These are phyloP conservation scores for Lagenaria siceraria DNA, from an alignment of 306 rosid species.

Conservation along the genomic window DNA sequence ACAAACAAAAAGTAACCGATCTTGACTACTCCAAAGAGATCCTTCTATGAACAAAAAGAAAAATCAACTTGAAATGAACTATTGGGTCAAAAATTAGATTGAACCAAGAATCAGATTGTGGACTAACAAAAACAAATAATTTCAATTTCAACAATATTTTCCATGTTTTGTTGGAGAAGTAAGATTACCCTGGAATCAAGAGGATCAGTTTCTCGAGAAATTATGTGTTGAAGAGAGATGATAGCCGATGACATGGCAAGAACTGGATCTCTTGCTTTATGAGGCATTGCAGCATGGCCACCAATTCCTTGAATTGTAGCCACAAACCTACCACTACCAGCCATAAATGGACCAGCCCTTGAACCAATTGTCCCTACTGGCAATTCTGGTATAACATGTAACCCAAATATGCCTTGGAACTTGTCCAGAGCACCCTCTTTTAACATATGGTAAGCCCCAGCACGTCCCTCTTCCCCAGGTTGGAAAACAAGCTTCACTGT, in stretches of 20 bases:
- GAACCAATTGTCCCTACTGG: conserved; percentile 30
- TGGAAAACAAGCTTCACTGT: conserved; percentile 59
- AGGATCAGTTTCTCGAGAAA: conserved; percentile 49
- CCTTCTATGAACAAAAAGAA: neutral
- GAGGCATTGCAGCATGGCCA: conserved; percentile 35
- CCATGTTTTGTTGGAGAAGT: neutral
- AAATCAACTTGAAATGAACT: neutral
- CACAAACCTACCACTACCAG: conserved; percentile 29
- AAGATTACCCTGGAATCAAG: conserved; percentile 27
- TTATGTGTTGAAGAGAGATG: conserved; percentile 38
- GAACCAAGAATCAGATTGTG: neutral
- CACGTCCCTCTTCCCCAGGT: conserved; percentile 47
- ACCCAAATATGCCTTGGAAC: conserved; percentile 32
- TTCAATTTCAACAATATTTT: neutral
- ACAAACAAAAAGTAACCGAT: neutral
- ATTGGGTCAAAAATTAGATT: neutral
- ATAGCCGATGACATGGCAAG: conserved; percentile 30
- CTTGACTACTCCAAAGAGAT: neutral
- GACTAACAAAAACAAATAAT: neutral
- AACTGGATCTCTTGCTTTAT: conserved; percentile 26
- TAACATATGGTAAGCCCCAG: conserved; percentile 40
- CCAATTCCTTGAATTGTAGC: conserved; percentile 25
- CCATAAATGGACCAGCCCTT: conserved; percentile 37
- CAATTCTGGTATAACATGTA: conserved; percentile 26
- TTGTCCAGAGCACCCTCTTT: conserved; percentile 40